phyloP scores from a whole-genome alignment of 75 land plant genomes.

The Sequoiadendron giganteum region DNA sequence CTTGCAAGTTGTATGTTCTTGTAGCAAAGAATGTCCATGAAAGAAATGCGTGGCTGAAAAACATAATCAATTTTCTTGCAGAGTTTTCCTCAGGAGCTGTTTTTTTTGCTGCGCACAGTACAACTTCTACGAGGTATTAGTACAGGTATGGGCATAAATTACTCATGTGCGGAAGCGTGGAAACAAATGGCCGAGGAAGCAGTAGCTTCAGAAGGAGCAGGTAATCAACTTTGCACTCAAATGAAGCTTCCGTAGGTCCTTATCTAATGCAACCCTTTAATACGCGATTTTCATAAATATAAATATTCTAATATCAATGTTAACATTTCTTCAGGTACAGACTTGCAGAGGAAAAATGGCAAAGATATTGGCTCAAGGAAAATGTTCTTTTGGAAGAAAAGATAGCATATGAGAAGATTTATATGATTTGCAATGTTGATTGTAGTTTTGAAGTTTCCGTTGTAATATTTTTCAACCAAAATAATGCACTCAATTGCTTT shows the following conservation, averaged over 20 bases:
- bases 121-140: conserved; percentile 86
- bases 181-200: conserved; percentile 78
- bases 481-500: not conserved
- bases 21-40: not conserved
- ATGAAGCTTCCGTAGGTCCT: not conserved
- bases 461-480: not conserved
- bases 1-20: not conserved
- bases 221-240: not conserved
- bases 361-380: not conserved
- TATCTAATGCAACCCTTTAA: not conserved
- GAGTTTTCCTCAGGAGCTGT: conserved; percentile 90
- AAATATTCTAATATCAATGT: not conserved
- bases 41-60: not conserved
- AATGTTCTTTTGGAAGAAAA: not conserved
- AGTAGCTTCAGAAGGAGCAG: conserved; percentile 40
- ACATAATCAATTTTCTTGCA: conserved; percentile 19
- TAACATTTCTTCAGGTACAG: not conserved
- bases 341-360: not conserved
- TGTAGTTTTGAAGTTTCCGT: not conserved
- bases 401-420: not conserved
- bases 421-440: not conserved
- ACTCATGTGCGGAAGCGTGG: conserved; percentile 90
- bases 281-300: not conserved
- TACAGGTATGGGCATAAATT: conserved; percentile 77
- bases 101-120: conserved; percentile 78